Percentiles rank a stretch among this genome's conserved stretches.
These are phyloP conservation scores for Phialocephala sp. DNA, from an alignment of 2,329 filamentous ascomycete genomes.

Conservation along the genomic window DNA sequence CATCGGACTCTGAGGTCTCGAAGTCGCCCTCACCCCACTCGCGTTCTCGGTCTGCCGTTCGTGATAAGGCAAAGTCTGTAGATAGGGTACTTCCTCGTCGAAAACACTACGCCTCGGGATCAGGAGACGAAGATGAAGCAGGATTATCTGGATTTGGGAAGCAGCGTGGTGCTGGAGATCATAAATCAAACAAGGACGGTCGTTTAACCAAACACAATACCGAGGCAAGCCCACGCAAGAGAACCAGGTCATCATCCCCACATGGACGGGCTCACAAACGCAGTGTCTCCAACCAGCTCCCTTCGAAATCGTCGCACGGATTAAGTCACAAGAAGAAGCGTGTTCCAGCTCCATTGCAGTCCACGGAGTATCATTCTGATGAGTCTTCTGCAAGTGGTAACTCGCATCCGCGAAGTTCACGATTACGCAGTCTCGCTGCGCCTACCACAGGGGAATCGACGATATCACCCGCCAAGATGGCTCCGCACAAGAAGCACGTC, in stretches of 20 bases:
- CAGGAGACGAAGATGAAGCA: conserved; percentile 39
- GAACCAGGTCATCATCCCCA: conserved; percentile 61
- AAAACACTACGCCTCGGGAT: conserved; percentile 48
- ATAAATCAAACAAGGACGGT: conserved; percentile 32
- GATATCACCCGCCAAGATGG: conserved; percentile 71
- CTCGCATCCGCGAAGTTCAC: conserved; percentile 63
- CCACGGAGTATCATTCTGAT: conserved; percentile 71
- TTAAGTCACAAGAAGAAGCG: conserved; percentile 65
- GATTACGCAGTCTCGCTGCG: conserved; percentile 60
- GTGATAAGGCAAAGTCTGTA: conserved; percentile 47
- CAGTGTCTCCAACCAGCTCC: conserved; percentile 68
- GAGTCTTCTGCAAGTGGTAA: conserved; percentile 67
- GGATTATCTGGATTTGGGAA: conserved; percentile 29
- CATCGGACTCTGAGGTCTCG: conserved; percentile 60
- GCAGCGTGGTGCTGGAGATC: conserved; percentile 37
- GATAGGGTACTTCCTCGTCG: conserved; percentile 44
- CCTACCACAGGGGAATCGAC: conserved; percentile 63
- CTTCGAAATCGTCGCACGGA: conserved; percentile 60
- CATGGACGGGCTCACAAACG: conserved; percentile 63
- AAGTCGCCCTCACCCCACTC: conserved; percentile 41
- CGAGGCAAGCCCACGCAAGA: conserved; percentile 34
- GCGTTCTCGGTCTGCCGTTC: conserved; percentile 26
- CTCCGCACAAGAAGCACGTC: conserved; percentile 81
- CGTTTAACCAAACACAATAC: conserved; percentile 28
- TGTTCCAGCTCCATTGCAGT: conserved; percentile 63